Evolutionary conservation across 352 stramenopile genomes (phyloP).

Genomic region (Globisporangium megalacanthum): DNA sequence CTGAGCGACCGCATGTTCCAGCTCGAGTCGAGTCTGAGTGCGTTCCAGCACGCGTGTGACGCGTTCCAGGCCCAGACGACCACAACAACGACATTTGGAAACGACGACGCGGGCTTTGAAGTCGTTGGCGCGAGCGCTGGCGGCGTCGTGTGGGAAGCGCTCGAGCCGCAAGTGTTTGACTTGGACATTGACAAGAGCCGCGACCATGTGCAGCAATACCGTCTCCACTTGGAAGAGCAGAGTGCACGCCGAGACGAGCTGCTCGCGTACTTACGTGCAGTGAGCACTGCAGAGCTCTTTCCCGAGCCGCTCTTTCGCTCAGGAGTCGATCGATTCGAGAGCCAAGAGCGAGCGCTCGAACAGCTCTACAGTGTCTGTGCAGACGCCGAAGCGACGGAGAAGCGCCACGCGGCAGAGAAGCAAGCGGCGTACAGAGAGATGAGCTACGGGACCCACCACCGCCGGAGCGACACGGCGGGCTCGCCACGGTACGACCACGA

Average conservation of each 20-base stretch:
- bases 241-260: constrained; percentile 55
- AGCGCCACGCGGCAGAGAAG: constrained; percentile 46
- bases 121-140: constrained; percentile 22
- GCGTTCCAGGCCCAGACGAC: constrained; percentile 21
- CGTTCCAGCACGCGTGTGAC: constrained; percentile 62
- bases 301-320: constrained; percentile 22
- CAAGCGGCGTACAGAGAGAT: constrained; percentile 29
- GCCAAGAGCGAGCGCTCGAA: constrained; percentile 46
- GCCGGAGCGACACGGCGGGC: not conserved
- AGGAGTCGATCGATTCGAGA: constrained; percentile 25
- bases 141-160: constrained; percentile 58
- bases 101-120: constrained; percentile 11
- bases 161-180: constrained; percentile 80
- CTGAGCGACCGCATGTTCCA: constrained; percentile 88
- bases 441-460: not conserved
- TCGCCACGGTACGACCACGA: constrained; percentile 1
- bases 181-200: constrained; percentile 64
- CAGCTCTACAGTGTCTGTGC: constrained; percentile 45
- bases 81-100: no score
- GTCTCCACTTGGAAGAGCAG: constrained; percentile 61
- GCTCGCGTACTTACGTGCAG: constrained; percentile 34
- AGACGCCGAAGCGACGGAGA: constrained; percentile 47
- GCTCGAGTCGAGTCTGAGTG: constrained; percentile 70
- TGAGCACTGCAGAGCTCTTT: constrained; percentile 49
- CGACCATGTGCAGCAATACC: constrained; percentile 77